Base-by-base conservation (phyloP, 2,329 filamentous ascomycete genomes). In the Aspergillus costaricaensis region DNA sequence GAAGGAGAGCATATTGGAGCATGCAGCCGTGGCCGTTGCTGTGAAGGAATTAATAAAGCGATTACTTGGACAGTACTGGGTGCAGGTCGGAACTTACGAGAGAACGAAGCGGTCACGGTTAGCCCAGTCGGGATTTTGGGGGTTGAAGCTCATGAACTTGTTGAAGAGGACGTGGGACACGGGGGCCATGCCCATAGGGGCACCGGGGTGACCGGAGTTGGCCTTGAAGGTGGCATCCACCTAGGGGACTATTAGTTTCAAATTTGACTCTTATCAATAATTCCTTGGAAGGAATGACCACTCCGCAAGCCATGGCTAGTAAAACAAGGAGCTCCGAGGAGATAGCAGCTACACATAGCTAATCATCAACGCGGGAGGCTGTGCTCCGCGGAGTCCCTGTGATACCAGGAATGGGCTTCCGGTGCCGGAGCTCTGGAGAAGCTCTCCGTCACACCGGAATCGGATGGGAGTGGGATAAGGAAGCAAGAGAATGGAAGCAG, bases 81-180 rank as follows among this genome's bases (percentile, higher is more conserved):
- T 10, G 52, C 21, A 30, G 53, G 9, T 47, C 48, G 19, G 27
- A 6, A 90, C 93, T 86, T 87, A 97, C 93, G 95, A 99, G 78
- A 99, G 92, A 65, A 99, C 92, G 77, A 99, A 99, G 80, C 95
- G 91, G 82, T 99, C 95, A 76, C 95, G 90, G 88, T 98, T 98
- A 73, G 95, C 75, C 93, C 93, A 99, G 68, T 92, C 85, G 72
- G 95, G 91, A 87, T 96, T 97, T 89, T 97, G 96, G 74, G 95
- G 95, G 89, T 98, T 99, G 87, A 97, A 99, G 79, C 83, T 96
- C 92, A 99, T 92, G 86, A 97, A 96, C 81, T 95, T 96, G 88
- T 96, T 96, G 85, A 91, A 99, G 68, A 99, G 88, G 74, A 98
- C 92, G 86, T 98, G 95, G 80, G 95, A 89, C 75, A 93, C 88